These are phyloP conservation scores for Cladophialophora chaetospira DNA, from an alignment of 2,329 filamentous ascomycete species.

Conservation along the genomic window DNA sequence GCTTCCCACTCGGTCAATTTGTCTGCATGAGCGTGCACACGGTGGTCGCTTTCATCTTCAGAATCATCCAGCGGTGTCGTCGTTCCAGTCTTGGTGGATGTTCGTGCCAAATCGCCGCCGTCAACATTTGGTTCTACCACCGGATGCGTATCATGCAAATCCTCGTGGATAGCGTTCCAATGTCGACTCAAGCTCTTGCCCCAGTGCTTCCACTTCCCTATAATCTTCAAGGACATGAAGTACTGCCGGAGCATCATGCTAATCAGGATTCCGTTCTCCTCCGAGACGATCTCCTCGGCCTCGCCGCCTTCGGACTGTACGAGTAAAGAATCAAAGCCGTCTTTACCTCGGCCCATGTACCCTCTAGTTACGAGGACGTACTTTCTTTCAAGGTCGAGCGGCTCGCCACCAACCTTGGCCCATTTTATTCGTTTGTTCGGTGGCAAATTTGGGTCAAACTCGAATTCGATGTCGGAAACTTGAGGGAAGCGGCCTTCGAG, in stretches of 20 bases:
- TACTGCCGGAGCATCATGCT: constrained; percentile 86
- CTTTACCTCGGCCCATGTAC: constrained; percentile 87
- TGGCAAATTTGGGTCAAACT: constrained; percentile 66
- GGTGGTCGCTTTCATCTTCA: constrained; percentile 48
- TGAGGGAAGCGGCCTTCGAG: constrained; percentile 84
- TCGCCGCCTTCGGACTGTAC: constrained; percentile 73
- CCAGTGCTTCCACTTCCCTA: constrained; percentile 78
- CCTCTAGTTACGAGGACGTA: constrained; percentile 79
- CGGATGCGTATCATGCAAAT: constrained; percentile 51
- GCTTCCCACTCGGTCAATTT: constrained; percentile 32
- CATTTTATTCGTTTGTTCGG: constrained; percentile 64
- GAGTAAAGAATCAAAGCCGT: constrained; percentile 78
- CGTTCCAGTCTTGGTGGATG: constrained; percentile 33
- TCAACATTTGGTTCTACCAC: constrained; percentile 25
- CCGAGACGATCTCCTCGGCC: constrained; percentile 75
- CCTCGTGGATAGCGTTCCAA: constrained; percentile 67
- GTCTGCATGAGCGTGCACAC: constrained; percentile 2
- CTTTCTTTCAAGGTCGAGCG: constrained; percentile 62
- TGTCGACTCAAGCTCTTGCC: constrained; percentile 63
- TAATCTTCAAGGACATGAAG: constrained; percentile 80
- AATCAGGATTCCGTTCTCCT: constrained; percentile 85
- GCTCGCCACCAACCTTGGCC: constrained; percentile 61
- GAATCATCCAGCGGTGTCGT: constrained; percentile 46
- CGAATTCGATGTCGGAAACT: constrained; percentile 78
- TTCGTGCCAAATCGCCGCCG: constrained; percentile 4